A percentile compares a stretch with the other conserved stretches of the same genome.
phyloP scores from a whole-genome alignment of 225 moss, liverwort and hornwort genomes.

The Bryum argenteum region DNA sequence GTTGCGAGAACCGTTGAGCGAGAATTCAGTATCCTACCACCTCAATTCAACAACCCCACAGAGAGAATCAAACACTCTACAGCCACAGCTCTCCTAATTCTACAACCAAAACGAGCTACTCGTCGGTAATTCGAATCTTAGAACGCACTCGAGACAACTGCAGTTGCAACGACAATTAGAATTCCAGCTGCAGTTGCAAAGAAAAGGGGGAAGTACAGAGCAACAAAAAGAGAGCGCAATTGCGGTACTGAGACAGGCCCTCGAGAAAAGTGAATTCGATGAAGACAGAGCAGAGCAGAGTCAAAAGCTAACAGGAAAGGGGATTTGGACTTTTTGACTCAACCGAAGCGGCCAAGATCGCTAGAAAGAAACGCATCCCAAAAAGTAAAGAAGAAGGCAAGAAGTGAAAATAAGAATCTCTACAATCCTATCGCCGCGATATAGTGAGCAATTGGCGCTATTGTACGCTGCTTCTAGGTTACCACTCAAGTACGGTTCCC shows the following conservation, averaged over 20 bases:
- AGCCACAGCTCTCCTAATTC: neutral
- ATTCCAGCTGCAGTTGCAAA: neutral
- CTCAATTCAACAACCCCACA: slow-evolving; percentile 16
- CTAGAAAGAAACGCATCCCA: slow-evolving; percentile 27
- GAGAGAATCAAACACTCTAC: neutral
- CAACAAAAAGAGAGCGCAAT: slow-evolving; percentile 7
- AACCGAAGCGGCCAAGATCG: slow-evolving; percentile 39
- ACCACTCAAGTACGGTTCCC: slow-evolving; percentile 31
- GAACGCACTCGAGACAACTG: slow-evolving; percentile 15
- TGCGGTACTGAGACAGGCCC: neutral
- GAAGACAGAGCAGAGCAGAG: slow-evolving; percentile 4
- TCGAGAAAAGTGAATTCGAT: slow-evolving; percentile 15
- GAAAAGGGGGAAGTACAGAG: neutral
- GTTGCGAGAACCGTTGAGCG: neutral
- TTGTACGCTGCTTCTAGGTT: slow-evolving; percentile 31
- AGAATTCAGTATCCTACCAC: slow-evolving; percentile 1
- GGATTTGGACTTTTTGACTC: slow-evolving; percentile 22
- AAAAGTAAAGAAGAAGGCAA: slow-evolving; percentile 41
- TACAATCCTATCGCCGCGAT: neutral
- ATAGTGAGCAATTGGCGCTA: slow-evolving; percentile 15
- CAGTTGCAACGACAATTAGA: neutral
- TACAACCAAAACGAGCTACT: slow-evolving; percentile 26
- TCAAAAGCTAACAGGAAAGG: slow-evolving; percentile 7
- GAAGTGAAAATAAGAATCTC: slow-evolving; percentile 6
- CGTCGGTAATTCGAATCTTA: neutral